Percentiles rank a stretch among this genome's conserved stretches.
These are phyloP conservation scores for Leccinum incarnatum DNA, from an alignment of 768 basidiomycete species.

Conservation along the genomic window DNA sequence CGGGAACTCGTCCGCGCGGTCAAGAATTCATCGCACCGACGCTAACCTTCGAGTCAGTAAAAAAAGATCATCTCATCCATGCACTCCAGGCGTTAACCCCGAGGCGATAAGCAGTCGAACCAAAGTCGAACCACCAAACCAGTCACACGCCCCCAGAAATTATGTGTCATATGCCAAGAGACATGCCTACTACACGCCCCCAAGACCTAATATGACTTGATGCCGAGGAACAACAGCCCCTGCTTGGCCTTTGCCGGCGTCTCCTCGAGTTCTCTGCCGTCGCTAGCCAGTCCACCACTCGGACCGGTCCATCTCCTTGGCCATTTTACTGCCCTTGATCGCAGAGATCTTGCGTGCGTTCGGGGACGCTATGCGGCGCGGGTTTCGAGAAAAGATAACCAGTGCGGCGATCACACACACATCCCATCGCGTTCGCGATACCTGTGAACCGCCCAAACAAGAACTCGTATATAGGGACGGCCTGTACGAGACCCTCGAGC, in stretches of 20 bases:
- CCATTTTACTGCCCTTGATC: conserved; percentile 52
- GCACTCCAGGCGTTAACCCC: no score
- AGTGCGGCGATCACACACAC: conserved; percentile 71
- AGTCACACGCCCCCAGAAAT: neutral
- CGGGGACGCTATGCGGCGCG: conserved; percentile 27
- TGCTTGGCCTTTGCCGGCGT: conserved; percentile 57
- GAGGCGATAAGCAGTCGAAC: neutral
- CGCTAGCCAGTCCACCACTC: conserved; percentile 47
- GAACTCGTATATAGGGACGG: conserved; percentile 69
- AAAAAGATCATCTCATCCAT: neutral
- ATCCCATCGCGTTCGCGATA: conserved; percentile 74
- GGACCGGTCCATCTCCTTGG: conserved; percentile 55
- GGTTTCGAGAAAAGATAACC: conserved; percentile 51
- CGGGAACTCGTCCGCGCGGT: conserved; percentile 37
- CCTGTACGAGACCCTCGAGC: conserved; percentile 60
- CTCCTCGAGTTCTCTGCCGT: conserved; percentile 36
- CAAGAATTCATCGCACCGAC: no score
- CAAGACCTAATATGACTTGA: conserved; percentile 32
- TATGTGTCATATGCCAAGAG: no score
- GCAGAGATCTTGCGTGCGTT: conserved; percentile 61
- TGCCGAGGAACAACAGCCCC: conserved; percentile 79
- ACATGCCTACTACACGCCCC: no score
- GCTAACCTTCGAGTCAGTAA: neutral
- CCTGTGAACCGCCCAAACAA: conserved; percentile 77
- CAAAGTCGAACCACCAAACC: neutral